phyloP scores from a whole-genome alignment of 2,329 filamentous ascomycete species.

The Aureobasidium vineae region DNA sequence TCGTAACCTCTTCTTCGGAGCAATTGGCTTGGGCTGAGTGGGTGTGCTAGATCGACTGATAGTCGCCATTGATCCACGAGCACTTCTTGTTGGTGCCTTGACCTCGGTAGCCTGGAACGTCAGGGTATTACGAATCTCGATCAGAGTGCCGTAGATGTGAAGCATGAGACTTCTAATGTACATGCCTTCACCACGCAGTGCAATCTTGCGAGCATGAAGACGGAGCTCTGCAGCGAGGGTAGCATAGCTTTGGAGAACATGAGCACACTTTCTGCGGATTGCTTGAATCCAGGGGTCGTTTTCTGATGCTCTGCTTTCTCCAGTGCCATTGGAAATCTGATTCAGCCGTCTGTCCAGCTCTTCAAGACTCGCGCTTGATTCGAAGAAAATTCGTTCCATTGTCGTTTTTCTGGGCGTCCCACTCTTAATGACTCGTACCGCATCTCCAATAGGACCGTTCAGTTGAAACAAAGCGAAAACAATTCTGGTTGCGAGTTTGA shows the following conservation, averaged over 20 bases:
- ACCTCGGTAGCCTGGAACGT: slow-evolving; percentile 50
- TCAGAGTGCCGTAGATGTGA: slow-evolving; percentile 57
- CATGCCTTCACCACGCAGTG: slow-evolving; percentile 55
- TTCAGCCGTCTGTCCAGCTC: slow-evolving; percentile 56
- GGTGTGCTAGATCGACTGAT: slow-evolving; percentile 45
- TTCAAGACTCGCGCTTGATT: slow-evolving; percentile 56
- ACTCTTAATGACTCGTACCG: slow-evolving; percentile 28
- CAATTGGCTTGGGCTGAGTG: slow-evolving; percentile 46
- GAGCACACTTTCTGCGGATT: slow-evolving; percentile 44
- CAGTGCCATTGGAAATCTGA: slow-evolving; percentile 49
- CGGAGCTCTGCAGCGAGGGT: slow-evolving; percentile 52
- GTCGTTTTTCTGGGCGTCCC: slow-evolving; percentile 25
- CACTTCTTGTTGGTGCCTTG: slow-evolving; percentile 31
- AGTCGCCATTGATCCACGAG: slow-evolving; percentile 36
- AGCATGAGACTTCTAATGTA: slow-evolving; percentile 60
- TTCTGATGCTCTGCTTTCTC: slow-evolving; percentile 45
- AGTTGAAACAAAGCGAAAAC: slow-evolving; percentile 29
- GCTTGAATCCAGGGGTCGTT: slow-evolving; percentile 28
- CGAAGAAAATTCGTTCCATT: slow-evolving; percentile 39
- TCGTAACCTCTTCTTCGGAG: slow-evolving; percentile 46
- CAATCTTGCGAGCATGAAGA: slow-evolving; percentile 51
- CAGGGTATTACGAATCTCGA: slow-evolving; percentile 61
- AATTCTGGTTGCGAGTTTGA: slow-evolving; percentile 27
- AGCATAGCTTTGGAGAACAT: slow-evolving; percentile 52
- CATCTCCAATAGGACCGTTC: slow-evolving; percentile 29